phyloP scores from a whole-genome alignment of 805 yeast species.

The Phaffomyces opuntiae region DNA sequence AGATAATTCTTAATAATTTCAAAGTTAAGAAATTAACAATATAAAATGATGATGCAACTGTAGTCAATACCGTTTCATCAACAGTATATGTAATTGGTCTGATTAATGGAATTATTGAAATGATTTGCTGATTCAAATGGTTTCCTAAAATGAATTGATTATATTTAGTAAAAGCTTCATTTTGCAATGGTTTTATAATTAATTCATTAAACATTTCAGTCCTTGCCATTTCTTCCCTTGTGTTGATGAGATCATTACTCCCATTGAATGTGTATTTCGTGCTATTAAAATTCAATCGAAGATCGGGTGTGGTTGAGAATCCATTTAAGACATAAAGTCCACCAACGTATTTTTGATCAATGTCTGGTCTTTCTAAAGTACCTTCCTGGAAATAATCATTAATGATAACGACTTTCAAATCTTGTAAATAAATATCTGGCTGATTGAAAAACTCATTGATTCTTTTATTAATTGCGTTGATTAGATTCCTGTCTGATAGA shows the following conservation, averaged over 20 bases:
- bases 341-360: constrained; percentile 22
- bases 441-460: constrained; percentile 15
- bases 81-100: constrained; percentile 17
- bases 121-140: constrained; percentile 11
- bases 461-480: constrained; percentile 11
- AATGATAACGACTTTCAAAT: constrained; percentile 15
- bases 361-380: constrained; percentile 18
- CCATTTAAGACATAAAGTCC: constrained; percentile 16
- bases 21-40: constrained; percentile 17
- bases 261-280: constrained; percentile 18
- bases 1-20: constrained; percentile 16
- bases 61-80: constrained; percentile 14
- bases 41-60: constrained; percentile 15
- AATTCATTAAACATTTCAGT: constrained; percentile 19
- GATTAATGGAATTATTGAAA: constrained; percentile 17
- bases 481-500: constrained; percentile 13
- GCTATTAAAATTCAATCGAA: constrained; percentile 14
- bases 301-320: constrained; percentile 15
- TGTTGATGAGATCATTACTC: constrained; percentile 17
- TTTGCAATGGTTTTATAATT: constrained; percentile 16
- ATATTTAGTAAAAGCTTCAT: constrained; percentile 15
- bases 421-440: constrained; percentile 9
- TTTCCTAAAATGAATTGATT: constrained; percentile 19
- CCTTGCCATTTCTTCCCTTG: constrained; percentile 18
- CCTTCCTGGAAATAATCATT: constrained; percentile 21